Base-by-base conservation (phyloP, 192 early-diverging fungal species). In the Podochytrium sp. region DNA sequence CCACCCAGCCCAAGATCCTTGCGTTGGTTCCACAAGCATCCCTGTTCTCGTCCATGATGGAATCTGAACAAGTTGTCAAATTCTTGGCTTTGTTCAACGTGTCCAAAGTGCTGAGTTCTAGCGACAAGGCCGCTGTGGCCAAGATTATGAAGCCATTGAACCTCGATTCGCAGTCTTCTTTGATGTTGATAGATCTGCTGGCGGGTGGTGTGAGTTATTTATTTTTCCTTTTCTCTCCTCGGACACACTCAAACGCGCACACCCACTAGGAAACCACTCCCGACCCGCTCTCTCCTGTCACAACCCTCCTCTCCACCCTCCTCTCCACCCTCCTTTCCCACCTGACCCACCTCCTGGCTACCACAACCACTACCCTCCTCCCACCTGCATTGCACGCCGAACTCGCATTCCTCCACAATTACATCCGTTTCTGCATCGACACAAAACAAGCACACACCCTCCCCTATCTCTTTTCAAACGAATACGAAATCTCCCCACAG, bases 401-500 rank as follows among this genome's bases (percentile, higher is more conserved):
- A 38, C 27, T 78, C 29, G 27, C 30, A 30, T 81, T 81, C 73
- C 69, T 81, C 18, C 38, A 59, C 14, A 55, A 81, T 25, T 81
- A 81, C 58, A 23, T 81, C 20, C 52, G 23, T 10, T 69, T 76
- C 23, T 81, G 80, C 56, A 51, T 81, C 39, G 73, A 79, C 38
- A 41, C 65, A 2, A 60, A 75, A 23, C 27, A n/a, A 30, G 76
- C 73, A 18, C 61, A 80, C n/a, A 60, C 70, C 37, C 76, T 81
- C 30, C 80, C 80, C 2, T 62, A 75, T 47, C 29, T 81, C 30
- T 81, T 81, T 73, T 66, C 74, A 10, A 58, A 57, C 35, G 80
- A 81, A 29, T 70, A 67, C 49, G 80, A 78, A 33, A 29, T 58
- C 16, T 69, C 71, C 77, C n/a, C 23, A 0, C 4, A 34, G 7